Base-by-base conservation (phyloP, 2,329 filamentous ascomycete genomes). In the Ambrosiella cleistominuta region DNA sequence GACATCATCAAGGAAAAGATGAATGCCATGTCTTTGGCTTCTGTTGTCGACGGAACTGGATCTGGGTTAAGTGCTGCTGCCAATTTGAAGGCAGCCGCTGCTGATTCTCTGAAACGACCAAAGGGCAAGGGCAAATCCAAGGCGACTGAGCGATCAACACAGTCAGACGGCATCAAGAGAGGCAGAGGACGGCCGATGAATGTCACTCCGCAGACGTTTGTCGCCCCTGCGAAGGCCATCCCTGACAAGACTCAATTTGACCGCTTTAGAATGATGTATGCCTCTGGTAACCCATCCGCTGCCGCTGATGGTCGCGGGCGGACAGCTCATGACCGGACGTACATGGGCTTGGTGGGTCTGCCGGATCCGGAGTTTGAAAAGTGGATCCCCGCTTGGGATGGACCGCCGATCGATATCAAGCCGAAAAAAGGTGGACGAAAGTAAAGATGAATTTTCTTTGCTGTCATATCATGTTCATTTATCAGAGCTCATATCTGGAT, bases 1-100 rank as follows among this genome's bases (percentile, higher is more conserved):
- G 77, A 85, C 0, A 82, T 95, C 45, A 69, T 94, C 63, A 85
- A 79, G 62, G 77, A 82, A 13, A 49, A 35, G n/a, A 40, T 54
- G 12, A 35, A 17, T 3, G 36, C 17, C n/a, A n/a, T 35, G 27
- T 51, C 47, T 11, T 9, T 35, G 19, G 19, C 15, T 19, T 35
- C 17, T 51, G 19, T 9, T 49, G 12, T 19, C 45, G 3, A 2
- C 27, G 47, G 15, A 11, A n/a, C n/a, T 42, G 15, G 3, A 11
- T n/a, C 19, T 36, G 13, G 17, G 27, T 5, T 2, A 9, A 49
- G 27, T 35, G 17, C 8, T 7, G 47, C 12, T 36, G 15, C 47
- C 11, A 51, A 27, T 7, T 7, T 35, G 52, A 42, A 11, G 52
- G 52, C 11, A 42, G 39, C 39, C 15, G 52, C 37, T 7, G 12